Evolutionary conservation across 179 eudicot species (phyloP).

Genomic region (Silene coronaria): DNA sequence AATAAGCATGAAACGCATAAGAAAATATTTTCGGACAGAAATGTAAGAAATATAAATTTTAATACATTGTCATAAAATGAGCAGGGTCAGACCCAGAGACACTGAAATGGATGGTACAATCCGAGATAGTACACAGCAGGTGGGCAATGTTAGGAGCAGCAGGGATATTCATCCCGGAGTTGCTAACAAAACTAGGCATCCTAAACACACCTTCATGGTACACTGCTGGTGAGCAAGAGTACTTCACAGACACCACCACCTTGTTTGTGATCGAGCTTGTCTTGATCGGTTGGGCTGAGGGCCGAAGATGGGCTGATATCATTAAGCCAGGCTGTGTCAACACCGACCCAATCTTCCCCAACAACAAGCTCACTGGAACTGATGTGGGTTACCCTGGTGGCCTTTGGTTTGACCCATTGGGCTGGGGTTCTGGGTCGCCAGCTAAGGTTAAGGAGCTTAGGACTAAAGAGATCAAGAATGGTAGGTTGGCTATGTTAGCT

Average conservation of each 20-base stretch:
- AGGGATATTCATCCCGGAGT: constrained; percentile 93
- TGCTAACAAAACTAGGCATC: constrained; percentile 79
- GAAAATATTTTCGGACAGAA: too few relatives aligned
- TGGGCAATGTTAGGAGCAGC: constrained; percentile 99
- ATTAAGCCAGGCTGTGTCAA: constrained; percentile 83
- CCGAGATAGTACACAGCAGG: constrained; percentile 85
- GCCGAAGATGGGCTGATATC: constrained; percentile 93
- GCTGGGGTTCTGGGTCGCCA: constrained; percentile 88
- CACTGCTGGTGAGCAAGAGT: constrained; percentile 92
- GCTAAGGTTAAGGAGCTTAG: constrained; percentile 75
- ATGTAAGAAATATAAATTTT: background rate
- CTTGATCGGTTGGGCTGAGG: constrained; percentile 96
- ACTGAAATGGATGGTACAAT: constrained; percentile 72
- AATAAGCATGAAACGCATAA: too few relatives aligned
- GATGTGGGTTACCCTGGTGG: constrained; percentile 99
- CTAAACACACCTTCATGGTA: constrained; percentile 98
- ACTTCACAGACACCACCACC: constrained; percentile 94
- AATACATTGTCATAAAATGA: background rate
- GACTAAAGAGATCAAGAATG: constrained; percentile 97
- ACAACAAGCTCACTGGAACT: constrained; percentile 94
- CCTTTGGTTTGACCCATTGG: constrained; percentile 94
- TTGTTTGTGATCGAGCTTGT: constrained; percentile 70
- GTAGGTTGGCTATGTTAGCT: constrained; percentile 93
- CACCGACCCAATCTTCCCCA: constrained; percentile 94
- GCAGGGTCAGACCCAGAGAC: constrained; percentile 96